A percentile compares a stretch with the other conserved stretches of the same genome.
These are phyloP conservation scores for Phaeotremella fagi DNA, from an alignment of 768 basidiomycete species.

Conservation along the genomic window DNA sequence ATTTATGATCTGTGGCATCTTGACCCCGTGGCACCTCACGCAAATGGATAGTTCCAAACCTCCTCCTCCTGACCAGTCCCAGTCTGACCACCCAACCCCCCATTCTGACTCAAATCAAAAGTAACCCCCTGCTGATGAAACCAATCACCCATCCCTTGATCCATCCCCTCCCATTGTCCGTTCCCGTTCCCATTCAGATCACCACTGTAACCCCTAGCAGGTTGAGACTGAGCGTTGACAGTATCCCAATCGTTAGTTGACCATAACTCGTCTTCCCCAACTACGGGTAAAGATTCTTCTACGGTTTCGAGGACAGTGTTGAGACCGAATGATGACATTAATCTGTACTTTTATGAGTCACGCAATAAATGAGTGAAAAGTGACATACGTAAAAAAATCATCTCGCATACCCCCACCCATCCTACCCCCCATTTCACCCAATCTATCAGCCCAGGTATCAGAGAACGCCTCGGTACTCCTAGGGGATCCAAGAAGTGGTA, in stretches of 20 bases:
- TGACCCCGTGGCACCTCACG: too few relatives aligned
- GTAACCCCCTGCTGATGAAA: too few relatives aligned
- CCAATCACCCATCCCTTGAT: neutral
- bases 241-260: neutral
- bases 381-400: conserved; percentile 30
- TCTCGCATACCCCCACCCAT: conserved; percentile 18
- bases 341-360: neutral
- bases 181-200: neutral
- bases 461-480: neutral
- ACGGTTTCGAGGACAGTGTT: conserved; percentile 2
- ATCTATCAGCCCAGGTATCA: conserved; percentile 15
- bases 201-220: neutral
- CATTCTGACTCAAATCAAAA: neutral
- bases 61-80: neutral
- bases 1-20: too few relatives aligned
- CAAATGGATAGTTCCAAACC: too few relatives aligned
- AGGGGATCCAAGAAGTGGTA: neutral
- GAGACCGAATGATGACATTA: conserved; percentile 22
- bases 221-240: neutral
- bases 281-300: neutral
- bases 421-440: conserved; percentile 16
- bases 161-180: neutral
- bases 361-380: neutral
- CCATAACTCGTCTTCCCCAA: neutral
- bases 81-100: neutral